Evolutionary conservation across 768 basidiomycete genomes (phyloP), one percentile per base, ranked within the genome.

Genomic region (Mycena crocata): DNA sequence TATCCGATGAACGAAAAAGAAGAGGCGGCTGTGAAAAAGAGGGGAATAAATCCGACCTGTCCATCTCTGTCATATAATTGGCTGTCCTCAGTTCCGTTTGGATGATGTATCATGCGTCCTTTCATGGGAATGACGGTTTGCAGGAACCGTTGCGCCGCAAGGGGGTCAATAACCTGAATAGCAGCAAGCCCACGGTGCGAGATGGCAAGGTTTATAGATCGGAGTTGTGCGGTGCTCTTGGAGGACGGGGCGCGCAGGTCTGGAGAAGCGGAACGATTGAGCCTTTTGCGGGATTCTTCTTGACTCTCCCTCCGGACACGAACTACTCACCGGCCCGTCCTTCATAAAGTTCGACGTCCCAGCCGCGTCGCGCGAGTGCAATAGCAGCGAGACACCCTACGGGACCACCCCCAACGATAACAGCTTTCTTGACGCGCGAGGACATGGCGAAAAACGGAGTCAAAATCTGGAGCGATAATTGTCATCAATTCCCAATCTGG

Each of bases 201-300:
- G 64, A 99, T 94, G 30, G 96, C 96, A 59, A 99, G 85, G 81
- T 99, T 99, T 80, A 99, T 98, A 62, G 96, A 98, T 62, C 97
- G 89, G 75, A 93, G 92, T 74, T 89, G 87, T 31, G 86, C 80
- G 59, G 81, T 84, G 48, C 84, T 84, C 77, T 87, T 90, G 52
- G 91, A 90, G 32, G 89, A 86, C 32, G 90, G 85, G 56, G 92
- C 84, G 48, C 94, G 90, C 71, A 92, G 83, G 82, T 95, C 94
- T 95, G 69, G 37, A 68, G 54, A 71, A 65, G 65, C 55, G 57
- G 34, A 32, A 51, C 8, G 48, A 55, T 69, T 64, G 67, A 66
- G 65, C 61, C 65, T 50, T 62, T 70, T 57, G 57, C 54, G 67
- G n/a, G 62, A 69, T 31, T 63, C 69, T 64, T 64, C 68, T 70